Percentiles rank a stretch among this genome's conserved stretches.
Evolutionary conservation across 1,284 basidiomycete species (phyloP).

Genomic region (Chalciporus piperatoides): DNA sequence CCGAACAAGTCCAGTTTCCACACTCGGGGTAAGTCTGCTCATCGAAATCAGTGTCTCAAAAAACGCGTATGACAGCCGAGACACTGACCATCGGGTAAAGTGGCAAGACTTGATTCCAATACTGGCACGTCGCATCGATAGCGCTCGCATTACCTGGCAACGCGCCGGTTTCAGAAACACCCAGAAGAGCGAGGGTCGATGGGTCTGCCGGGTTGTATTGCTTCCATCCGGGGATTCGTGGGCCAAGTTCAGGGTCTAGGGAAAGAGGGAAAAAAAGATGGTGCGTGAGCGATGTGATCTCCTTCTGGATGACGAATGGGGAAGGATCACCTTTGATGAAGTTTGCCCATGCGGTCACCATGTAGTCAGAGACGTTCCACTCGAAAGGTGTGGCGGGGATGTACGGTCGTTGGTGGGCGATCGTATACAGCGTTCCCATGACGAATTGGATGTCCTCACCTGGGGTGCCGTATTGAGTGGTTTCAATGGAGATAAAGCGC

Average conservation of each 20-base stretch:
- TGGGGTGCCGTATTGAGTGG: conserved; percentile 9
- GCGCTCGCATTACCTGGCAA: neutral
- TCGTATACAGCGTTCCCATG: conserved; percentile 32
- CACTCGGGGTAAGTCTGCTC: neutral
- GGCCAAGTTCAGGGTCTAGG: conserved; percentile 9
- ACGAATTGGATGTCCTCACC: conserved; percentile 41
- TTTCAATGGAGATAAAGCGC: neutral
- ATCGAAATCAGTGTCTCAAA: neutral
- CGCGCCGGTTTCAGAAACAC: neutral
- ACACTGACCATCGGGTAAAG: neutral
- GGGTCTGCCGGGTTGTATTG: neutral
- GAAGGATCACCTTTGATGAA: conserved; percentile 39
- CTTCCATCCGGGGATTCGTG: neutral
- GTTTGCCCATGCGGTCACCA: conserved; percentile 46
- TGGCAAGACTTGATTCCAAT: neutral
- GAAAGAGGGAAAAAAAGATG: too few relatives aligned
- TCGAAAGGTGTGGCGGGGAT: conserved; percentile 38
- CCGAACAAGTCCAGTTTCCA: neutral
- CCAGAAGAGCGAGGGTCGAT: neutral
- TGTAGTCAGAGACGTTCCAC: conserved; percentile 38
- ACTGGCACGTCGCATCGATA: neutral
- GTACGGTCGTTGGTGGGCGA: conserved; percentile 21
- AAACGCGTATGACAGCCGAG: neutral
- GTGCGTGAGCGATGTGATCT: neutral
- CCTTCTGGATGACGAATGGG: neutral